phyloP scores from a whole-genome alignment of 352 stramenopile genomes.

The Phytopythium mirpurense region DNA sequence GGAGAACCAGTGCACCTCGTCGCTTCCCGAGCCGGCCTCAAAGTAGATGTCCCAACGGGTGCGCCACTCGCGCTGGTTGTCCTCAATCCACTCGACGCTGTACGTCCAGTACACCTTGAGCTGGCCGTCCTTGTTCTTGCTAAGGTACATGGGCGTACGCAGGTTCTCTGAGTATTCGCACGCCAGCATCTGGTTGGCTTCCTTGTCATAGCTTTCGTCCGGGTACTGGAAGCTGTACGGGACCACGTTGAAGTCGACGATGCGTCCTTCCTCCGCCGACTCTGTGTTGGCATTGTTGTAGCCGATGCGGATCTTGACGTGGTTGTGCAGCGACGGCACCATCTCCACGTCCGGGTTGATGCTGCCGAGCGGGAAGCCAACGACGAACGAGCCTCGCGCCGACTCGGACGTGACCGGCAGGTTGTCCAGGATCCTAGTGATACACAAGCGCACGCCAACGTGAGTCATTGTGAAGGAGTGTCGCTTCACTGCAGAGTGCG shows the following conservation, averaged over 20 bases:
- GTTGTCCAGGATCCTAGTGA: slow-evolving; percentile 97
- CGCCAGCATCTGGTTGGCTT: slow-evolving; percentile 62
- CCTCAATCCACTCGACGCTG: slow-evolving; percentile 95
- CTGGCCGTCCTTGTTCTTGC: slow-evolving; percentile 76
- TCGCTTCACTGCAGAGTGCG: no score
- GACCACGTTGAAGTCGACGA: slow-evolving; percentile 98
- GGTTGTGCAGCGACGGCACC: slow-evolving; percentile 95
- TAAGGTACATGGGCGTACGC: slow-evolving; percentile 71
- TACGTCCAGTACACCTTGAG: slow-evolving; percentile 95
- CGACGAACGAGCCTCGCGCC: slow-evolving; percentile 53
- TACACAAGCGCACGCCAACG: neutral
- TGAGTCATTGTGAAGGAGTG: no score
- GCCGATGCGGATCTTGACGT: slow-evolving; percentile 98
- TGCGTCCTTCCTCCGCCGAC: slow-evolving; percentile 86
- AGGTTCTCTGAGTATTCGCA: slow-evolving; percentile 73
- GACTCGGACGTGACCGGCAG: slow-evolving; percentile 87
- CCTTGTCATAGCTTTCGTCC: slow-evolving; percentile 59
- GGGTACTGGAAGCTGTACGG: slow-evolving; percentile 96
- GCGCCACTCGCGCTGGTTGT: slow-evolving; percentile 96
- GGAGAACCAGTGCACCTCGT: slow-evolving; percentile 99
- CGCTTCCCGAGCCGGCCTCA: slow-evolving; percentile 79
- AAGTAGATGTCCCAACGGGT: slow-evolving; percentile 99
- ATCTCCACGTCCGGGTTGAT: slow-evolving; percentile 90
- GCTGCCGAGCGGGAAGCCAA: slow-evolving; percentile 87
- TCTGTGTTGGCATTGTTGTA: slow-evolving; percentile 90